These are phyloP conservation scores for Biscutella laevigata DNA, from an alignment of 441 rosid genomes.

Conservation along the genomic window DNA sequence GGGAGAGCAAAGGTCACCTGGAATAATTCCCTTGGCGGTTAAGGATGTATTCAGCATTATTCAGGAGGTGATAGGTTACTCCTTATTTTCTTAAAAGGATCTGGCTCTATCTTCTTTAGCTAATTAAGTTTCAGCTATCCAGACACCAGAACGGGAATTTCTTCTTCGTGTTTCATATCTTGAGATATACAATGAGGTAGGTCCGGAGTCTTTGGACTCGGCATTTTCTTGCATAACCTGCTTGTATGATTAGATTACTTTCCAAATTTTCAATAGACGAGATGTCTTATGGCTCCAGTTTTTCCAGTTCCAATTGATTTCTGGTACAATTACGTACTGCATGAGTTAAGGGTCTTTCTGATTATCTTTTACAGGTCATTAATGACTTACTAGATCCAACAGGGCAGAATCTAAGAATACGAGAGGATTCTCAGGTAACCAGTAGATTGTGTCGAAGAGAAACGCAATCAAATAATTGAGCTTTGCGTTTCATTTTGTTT, in stretches of 20 bases:
- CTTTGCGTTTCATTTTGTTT: conserved; percentile 5
- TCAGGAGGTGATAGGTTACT: conserved; percentile 76
- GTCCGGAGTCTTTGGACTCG: conserved; percentile 5
- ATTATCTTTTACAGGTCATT: conserved; percentile 59
- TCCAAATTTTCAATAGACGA: conserved; percentile 12
- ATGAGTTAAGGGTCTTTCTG: neutral
- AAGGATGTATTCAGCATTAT: conserved; percentile 95
- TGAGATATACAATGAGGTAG: conserved; percentile 96
- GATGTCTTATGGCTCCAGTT: neutral
- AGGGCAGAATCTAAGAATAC: conserved; percentile 89
- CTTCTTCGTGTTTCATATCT: conserved; percentile 95
- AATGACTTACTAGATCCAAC: conserved; percentile 96
- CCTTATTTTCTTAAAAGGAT: conserved; percentile 13
- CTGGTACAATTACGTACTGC: conserved; percentile 16
- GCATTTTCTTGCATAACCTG: conserved; percentile 13
- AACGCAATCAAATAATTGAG: neutral
- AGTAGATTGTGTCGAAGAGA: conserved; percentile 2
- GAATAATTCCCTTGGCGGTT: conserved; percentile 90
- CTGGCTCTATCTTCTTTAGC: conserved; percentile 21
- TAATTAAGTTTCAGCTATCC: conserved; percentile 29
- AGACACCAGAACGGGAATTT: conserved; percentile 96
- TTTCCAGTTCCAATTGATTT: conserved; percentile 5
- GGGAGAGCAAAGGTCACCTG: conserved; percentile 99
- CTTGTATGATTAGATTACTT: too few species aligned
- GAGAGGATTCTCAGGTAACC: conserved; percentile 95